Base-by-base conservation (phyloP, 148 eudicot genomes). In the Amaranthus hypochondriacus region DNA sequence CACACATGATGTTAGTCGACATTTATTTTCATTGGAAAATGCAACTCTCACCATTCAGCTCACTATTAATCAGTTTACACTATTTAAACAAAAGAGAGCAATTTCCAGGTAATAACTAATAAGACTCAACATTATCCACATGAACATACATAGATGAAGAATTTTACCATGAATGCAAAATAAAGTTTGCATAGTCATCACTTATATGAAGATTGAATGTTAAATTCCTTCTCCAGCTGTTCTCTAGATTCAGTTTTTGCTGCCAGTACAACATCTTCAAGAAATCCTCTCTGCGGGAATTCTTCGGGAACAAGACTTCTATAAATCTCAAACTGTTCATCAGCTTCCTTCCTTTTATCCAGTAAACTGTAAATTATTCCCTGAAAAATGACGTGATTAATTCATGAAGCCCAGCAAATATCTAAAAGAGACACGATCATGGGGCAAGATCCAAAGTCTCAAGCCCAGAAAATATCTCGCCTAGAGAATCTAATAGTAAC, bases 281-380 rank as follows among this genome's bases (percentile, higher is more conserved):
- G 86, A 83, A 88, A 95, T 42, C 90, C 89, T 85, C 93, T 92
- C 74, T 95, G 89, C 11, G 98, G 98, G 69, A 90, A 95, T 81
- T 95, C 98, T 74, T 95, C 92, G 0, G 98, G 98, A 51, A 92
- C 96, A 70, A 95, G 97, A 73, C 86, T 85, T 65, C 76, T 84
- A 68, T 87, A 95, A 9, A 83, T 87, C 79, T 87, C 86, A 71
- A 95, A 95, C 63, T 83, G 88, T 74, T 90, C 90, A 13, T 86
- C 87, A 53, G 98, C 98, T 86, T 92, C 93, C 64, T 83, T 85
- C 90, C 82, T 89, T 71, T 84, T 92, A 77, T 92, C 96, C 65
- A 86, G 83, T 46, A 95, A 76, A 76, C 97, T 90, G 88, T 87
- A 92, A 18, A 95, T 81, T 62, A 95, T 89, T 68, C 98, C 98